Evolutionary conservation across 129 eudicot species (phyloP).

Genomic region (Ambrosia artemisiifolia): DNA sequence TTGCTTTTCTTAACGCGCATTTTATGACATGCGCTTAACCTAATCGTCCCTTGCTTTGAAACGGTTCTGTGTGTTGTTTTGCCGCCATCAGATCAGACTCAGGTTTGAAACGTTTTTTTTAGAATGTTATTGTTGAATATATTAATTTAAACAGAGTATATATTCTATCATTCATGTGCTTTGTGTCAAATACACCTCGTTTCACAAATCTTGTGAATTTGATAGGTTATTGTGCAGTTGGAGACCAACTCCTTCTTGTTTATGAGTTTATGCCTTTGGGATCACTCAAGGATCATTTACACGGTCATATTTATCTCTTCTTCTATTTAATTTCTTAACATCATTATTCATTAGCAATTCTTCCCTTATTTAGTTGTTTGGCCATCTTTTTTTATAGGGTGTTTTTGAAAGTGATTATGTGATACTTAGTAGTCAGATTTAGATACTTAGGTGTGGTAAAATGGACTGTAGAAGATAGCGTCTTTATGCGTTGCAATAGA

Average conservation of each 20-base stretch:
- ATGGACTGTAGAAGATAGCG: neutral
- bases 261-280: constrained; percentile 96
- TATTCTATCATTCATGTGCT: too few relatives aligned
- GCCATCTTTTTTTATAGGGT: constrained; percentile 4
- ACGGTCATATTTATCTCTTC: constrained; percentile 49
- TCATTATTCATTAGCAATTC: neutral
- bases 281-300: constrained; percentile 89
- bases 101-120: too few relatives aligned
- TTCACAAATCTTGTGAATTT: constrained; percentile 90
- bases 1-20: too few relatives aligned
- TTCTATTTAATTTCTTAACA: neutral
- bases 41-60: too few relatives aligned
- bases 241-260: constrained; percentile 91
- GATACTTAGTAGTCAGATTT: neutral
- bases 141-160: too few relatives aligned
- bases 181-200: too few relatives aligned
- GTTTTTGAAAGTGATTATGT: neutral
- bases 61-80: too few relatives aligned
- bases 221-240: constrained; percentile 92
- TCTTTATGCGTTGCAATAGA: neutral
- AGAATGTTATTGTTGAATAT: too few relatives aligned
- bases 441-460: neutral
- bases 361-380: neutral
- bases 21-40: too few relatives aligned
- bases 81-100: too few relatives aligned